phyloP scores from a whole-genome alignment of 2,329 filamentous ascomycete genomes.

The Raffaelea deltoideospora region DNA sequence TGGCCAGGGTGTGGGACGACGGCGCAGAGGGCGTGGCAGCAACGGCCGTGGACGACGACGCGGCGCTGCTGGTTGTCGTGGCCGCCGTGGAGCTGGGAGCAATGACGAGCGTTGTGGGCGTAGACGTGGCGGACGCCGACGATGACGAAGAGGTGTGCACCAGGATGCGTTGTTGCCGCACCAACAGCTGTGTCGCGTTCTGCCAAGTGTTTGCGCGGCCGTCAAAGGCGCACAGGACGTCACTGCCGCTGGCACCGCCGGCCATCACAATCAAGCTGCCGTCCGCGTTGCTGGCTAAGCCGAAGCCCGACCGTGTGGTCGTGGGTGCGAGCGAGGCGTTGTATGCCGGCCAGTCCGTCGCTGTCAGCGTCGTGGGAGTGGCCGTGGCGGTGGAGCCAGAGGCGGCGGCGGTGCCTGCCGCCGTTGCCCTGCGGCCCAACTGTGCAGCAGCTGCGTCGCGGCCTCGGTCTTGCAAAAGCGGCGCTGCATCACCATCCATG shows the following conservation, averaged over 20 bases:
- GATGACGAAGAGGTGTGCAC: slow-evolving; percentile 17
- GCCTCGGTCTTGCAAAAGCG: too few species aligned
- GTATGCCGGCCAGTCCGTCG: slow-evolving; percentile 60
- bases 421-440: too few species aligned
- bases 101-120: slow-evolving; percentile 7
- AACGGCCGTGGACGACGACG: slow-evolving; percentile 5
- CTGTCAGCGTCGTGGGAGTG: slow-evolving; percentile 28
- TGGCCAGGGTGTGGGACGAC: slow-evolving; percentile 17
- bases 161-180: slow-evolving; percentile 19
- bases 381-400: slow-evolving; percentile 23
- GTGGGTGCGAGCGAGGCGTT: slow-evolving; percentile 59
- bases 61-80: slow-evolving; percentile 10
- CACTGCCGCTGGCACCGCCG: slow-evolving; percentile 53
- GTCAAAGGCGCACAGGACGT: slow-evolving; percentile 65
- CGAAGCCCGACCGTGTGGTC: slow-evolving; percentile 49
- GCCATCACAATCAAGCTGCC: slow-evolving; percentile 64
- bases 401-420: too few species aligned
- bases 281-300: slow-evolving; percentile 50
- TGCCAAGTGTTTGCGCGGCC: slow-evolving; percentile 63
- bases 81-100: slow-evolving; percentile 12
- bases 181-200: slow-evolving; percentile 51
- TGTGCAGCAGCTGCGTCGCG: too few species aligned
- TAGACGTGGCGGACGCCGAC: slow-evolving; percentile 13
- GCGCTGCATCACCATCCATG: too few species aligned
- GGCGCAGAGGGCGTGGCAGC: slow-evolving; percentile 3